phyloP scores from a whole-genome alignment of 164 flowering plant species.

The Vitis rotundifolia region DNA sequence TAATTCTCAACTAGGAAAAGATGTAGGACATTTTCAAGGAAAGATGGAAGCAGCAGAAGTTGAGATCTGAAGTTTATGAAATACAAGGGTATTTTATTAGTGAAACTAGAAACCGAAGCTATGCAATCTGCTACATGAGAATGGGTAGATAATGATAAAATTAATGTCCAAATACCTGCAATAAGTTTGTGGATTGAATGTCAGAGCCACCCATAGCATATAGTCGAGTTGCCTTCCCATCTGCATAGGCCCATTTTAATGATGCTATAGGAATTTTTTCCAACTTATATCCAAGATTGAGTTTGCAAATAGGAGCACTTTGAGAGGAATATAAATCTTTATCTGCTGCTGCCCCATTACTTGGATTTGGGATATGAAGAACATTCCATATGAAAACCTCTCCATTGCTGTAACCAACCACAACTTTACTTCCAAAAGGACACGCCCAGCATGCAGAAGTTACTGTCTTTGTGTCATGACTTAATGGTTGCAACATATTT shows the following conservation, averaged over 20 bases:
- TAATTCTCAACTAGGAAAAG: neutral
- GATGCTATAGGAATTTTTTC: slow-evolving; percentile 77
- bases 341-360: slow-evolving; percentile 25
- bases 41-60: neutral
- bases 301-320: slow-evolving; percentile 56
- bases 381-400: slow-evolving; percentile 72
- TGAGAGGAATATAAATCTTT: slow-evolving; percentile 29
- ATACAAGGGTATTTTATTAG: neutral
- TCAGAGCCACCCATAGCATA: slow-evolving; percentile 65
- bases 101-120: neutral
- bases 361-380: slow-evolving; percentile 34
- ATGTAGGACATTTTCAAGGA: neutral
- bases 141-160: neutral
- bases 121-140: neutral
- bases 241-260: slow-evolving; percentile 67
- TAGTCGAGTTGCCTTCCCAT: slow-evolving; percentile 73
- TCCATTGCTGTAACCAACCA: slow-evolving; percentile 74
- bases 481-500: slow-evolving; percentile 29
- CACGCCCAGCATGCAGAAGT: slow-evolving; percentile 93
- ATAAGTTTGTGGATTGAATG: slow-evolving; percentile 39
- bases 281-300: slow-evolving; percentile 78
- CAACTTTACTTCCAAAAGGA: slow-evolving; percentile 81
- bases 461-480: slow-evolving; percentile 61
- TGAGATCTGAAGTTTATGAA: neutral
- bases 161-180: slow-evolving; percentile 57